A percentile compares a stretch with the other conserved stretches of the same genome.
These are phyloP conservation scores for Dimocarpus longan DNA, from an alignment of 345 rosid genomes.

Conservation along the genomic window DNA sequence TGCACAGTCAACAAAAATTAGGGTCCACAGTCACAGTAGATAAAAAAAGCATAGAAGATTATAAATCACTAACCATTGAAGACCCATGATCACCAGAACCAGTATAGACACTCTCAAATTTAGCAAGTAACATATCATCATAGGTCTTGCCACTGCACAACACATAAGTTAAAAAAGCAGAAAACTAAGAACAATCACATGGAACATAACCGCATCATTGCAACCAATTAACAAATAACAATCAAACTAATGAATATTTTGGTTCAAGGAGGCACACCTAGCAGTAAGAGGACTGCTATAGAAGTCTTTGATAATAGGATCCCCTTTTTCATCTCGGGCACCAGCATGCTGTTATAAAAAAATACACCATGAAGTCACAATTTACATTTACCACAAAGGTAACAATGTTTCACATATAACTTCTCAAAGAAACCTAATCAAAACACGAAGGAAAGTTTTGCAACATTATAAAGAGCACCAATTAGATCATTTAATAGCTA, in stretches of 20 bases:
- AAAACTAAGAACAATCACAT: constrained; percentile 16
- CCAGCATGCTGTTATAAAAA: constrained; percentile 65
- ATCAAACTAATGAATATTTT: background rate
- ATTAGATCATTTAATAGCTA: background rate
- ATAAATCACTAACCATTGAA: constrained; percentile 69
- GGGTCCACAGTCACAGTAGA: constrained; percentile 9
- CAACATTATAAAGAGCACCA: constrained; percentile 5
- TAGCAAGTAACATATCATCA: constrained; percentile 78
- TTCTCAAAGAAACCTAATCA: constrained; percentile 1
- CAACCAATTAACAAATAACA: constrained; percentile 6
- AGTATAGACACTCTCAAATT: constrained; percentile 80
- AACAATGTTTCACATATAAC: constrained; percentile 1
- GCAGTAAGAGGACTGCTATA: constrained; percentile 91
- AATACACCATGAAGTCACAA: background rate
- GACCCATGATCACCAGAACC: constrained; percentile 94
- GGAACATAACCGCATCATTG: background rate
- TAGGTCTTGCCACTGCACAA: constrained; percentile 75
- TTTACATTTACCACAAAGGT: background rate
- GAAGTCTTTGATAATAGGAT: constrained; percentile 79
- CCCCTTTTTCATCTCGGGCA: constrained; percentile 78
- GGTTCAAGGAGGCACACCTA: constrained; percentile 48
- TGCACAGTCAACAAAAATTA: constrained; percentile 41
- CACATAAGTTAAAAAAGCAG: constrained; percentile 25
- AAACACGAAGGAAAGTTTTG: background rate
- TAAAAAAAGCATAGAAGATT: constrained; percentile 13